phyloP scores from a whole-genome alignment of 2,329 filamentous ascomycete genomes.

The Xylariaceae sp. region DNA sequence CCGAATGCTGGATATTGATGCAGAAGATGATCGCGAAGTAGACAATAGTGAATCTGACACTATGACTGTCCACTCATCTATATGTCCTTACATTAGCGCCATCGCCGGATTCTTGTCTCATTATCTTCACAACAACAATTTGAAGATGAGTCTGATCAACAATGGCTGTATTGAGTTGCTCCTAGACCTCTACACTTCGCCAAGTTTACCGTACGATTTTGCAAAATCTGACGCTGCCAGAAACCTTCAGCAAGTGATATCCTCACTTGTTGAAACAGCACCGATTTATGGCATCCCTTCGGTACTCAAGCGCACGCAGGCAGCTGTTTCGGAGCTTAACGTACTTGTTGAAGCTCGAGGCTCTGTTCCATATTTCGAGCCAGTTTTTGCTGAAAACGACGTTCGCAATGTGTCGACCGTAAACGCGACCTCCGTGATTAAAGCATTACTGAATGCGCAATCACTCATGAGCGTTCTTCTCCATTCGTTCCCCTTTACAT shows the following conservation, averaged over 20 bases:
- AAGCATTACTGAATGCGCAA: constrained; percentile 74
- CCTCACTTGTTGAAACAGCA: constrained; percentile 75
- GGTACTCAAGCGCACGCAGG: constrained; percentile 70
- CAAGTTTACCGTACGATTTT: constrained; percentile 74
- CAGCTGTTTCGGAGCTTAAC: constrained; percentile 64
- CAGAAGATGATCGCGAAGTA: constrained; percentile 19
- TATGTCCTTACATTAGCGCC: constrained; percentile 71
- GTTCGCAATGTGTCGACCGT: constrained; percentile 30
- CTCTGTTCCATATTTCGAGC: constrained; percentile 66
- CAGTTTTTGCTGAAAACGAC: constrained; percentile 52
- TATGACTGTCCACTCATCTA: constrained; percentile 34
- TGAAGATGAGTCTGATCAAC: constrained; percentile 73
- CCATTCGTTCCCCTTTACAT: constrained; percentile 69
- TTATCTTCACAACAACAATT: constrained; percentile 70
- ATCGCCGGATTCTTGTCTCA: constrained; percentile 71
- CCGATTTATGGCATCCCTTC: constrained; percentile 80
- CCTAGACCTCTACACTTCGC: constrained; percentile 78
- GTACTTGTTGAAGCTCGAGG: constrained; percentile 57
- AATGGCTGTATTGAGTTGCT: constrained; percentile 79
- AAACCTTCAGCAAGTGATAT: constrained; percentile 70
- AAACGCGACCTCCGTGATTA: constrained; percentile 75
- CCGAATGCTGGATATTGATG: constrained; percentile 62
- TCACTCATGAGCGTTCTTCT: constrained; percentile 73
- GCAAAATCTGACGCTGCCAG: constrained; percentile 65
- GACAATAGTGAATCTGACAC: constrained; percentile 14